A percentile compares a stretch with the other conserved stretches of the same genome.
These are phyloP conservation scores for Pecoramyces ruminantium DNA, from an alignment of 192 early-diverging fungal species.

Conservation along the genomic window DNA sequence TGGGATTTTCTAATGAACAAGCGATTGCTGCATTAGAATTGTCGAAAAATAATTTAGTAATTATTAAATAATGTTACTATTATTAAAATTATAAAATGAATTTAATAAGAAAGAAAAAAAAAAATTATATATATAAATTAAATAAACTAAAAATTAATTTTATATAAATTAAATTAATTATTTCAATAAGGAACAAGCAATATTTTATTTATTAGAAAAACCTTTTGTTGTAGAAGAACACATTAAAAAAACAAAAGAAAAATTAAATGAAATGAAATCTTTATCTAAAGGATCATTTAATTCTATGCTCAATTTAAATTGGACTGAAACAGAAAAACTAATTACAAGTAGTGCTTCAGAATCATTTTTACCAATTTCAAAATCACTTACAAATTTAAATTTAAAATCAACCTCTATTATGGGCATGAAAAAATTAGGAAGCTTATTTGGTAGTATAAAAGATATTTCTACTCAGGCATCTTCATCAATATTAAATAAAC, in stretches of 20 bases:
- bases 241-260: conserved; percentile 1
- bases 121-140: too few species aligned
- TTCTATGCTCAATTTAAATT: conserved; percentile 1
- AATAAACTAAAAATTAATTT: too few species aligned
- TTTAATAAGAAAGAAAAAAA: too few species aligned
- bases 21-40: conserved; percentile 40
- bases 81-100: too few species aligned
- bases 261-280: not conserved
- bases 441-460: conserved; percentile 6
- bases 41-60: conserved; percentile 29
- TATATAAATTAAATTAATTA: too few species aligned
- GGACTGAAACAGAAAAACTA: not conserved
- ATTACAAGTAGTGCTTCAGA: not conserved
- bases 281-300: conserved; percentile 10
- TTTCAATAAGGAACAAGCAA: conserved; percentile 46
- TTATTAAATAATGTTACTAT: too few species aligned
- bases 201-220: conserved; percentile 37
- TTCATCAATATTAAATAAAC: conserved; percentile 15
- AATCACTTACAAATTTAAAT: conserved; percentile 1
- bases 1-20: conserved; percentile 46
- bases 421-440: conserved; percentile 1
- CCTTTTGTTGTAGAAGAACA: conserved; percentile 27
- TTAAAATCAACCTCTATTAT: not conserved
- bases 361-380: not conserved
- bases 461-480: conserved; percentile 30